These are phyloP conservation scores for Mycena vitilis DNA, from an alignment of 768 basidiomycete species.

Conservation along the genomic window DNA sequence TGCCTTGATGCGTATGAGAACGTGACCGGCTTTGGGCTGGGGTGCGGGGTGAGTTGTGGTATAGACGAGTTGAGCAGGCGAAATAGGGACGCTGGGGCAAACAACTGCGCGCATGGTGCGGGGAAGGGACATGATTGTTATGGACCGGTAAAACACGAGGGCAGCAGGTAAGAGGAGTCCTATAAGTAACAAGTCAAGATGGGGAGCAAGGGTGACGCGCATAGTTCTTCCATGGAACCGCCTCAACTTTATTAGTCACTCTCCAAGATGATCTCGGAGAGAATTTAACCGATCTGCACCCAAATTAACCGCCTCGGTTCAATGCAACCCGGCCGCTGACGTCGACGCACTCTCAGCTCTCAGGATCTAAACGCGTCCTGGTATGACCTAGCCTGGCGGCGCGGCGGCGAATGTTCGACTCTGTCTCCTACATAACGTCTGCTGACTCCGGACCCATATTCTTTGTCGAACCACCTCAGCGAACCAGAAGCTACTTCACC, in stretches of 20 bases:
- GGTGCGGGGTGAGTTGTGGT: slow-evolving; percentile 36
- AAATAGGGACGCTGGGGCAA: slow-evolving; percentile 40
- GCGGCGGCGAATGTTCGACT: too few relatives aligned
- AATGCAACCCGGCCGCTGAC: too few relatives aligned
- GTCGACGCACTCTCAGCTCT: too few relatives aligned
- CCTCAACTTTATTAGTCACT: neutral
- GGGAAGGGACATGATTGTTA: slow-evolving; percentile 23
- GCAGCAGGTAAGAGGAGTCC: neutral
- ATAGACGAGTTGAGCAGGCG: slow-evolving; percentile 37
- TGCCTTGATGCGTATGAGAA: slow-evolving; percentile 40
- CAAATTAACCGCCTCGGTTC: slow-evolving; percentile 9
- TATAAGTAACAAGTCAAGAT: neutral
- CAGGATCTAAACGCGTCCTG: too few relatives aligned
- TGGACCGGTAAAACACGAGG: slow-evolving; percentile 1
- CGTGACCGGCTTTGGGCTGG: slow-evolving; percentile 37
- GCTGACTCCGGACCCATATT: too few relatives aligned
- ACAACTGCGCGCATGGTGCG: slow-evolving; percentile 41
- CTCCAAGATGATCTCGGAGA: slow-evolving; percentile 5
- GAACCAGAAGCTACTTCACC: neutral
- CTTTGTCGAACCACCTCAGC: too few relatives aligned
- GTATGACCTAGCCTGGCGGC: too few relatives aligned
- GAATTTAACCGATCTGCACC: slow-evolving; percentile 2
- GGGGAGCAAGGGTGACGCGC: neutral
- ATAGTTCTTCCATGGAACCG: neutral
- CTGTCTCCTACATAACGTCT: too few relatives aligned